A percentile compares a stretch with the other conserved stretches of the same genome.
Evolutionary conservation across 805 yeast species (phyloP).

Genomic region (Yarrowia hollandica): DNA sequence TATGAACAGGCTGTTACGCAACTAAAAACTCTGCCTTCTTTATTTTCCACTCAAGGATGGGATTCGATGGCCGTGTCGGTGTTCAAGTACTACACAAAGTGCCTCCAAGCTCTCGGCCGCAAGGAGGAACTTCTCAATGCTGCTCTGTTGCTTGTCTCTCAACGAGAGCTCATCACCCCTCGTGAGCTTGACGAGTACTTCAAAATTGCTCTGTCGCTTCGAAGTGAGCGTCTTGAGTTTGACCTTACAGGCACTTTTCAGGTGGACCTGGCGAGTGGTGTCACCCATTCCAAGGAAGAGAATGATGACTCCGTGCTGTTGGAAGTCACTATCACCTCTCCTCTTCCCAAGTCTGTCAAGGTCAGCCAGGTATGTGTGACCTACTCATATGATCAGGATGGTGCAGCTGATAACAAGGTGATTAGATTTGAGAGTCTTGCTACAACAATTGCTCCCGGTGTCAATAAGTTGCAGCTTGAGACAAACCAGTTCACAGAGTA

Average conservation of each 20-base stretch:
- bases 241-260: constrained; percentile 31
- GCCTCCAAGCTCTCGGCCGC: constrained; percentile 47
- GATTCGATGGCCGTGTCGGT: constrained; percentile 63
- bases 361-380: constrained; percentile 34
- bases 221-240: constrained; percentile 34
- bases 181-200: constrained; percentile 32
- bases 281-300: constrained; percentile 39
- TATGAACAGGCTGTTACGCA: constrained; percentile 62
- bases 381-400: constrained; percentile 29
- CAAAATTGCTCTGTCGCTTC: constrained; percentile 29
- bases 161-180: constrained; percentile 33
- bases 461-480: constrained; percentile 29
- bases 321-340: constrained; percentile 42
- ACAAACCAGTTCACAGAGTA: constrained; percentile 30
- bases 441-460: neutral
- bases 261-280: constrained; percentile 9
- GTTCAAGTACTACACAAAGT: constrained; percentile 64
- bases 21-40: constrained; percentile 65
- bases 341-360: constrained; percentile 30
- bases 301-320: constrained; percentile 46
- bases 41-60: constrained; percentile 75
- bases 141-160: constrained; percentile 38
- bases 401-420: constrained; percentile 19
- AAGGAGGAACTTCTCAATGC: constrained; percentile 37
- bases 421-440: constrained; percentile 28